A percentile compares a stretch with the other conserved stretches of the same genome.
Conservation (phyloP, 345 rosid species). For the Camelina neglecta region DNA sequence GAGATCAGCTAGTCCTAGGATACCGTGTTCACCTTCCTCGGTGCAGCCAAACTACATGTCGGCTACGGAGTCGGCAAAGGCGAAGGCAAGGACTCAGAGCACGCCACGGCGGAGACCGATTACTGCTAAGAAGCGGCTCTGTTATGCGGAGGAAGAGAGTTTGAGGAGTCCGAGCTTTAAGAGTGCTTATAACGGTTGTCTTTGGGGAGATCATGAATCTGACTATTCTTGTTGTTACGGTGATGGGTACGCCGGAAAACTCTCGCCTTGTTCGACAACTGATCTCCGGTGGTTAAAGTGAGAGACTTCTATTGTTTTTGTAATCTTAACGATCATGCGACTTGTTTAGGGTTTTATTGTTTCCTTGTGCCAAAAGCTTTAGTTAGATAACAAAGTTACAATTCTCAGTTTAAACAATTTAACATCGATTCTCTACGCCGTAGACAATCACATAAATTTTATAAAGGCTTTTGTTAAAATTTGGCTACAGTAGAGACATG, state of each 20-base stretch:
- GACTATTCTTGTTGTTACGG: conserved; percentile 52
- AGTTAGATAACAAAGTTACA: not conserved
- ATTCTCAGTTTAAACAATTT: conserved; percentile 11
- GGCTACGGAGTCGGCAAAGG: conserved; percentile 84
- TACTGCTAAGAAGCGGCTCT: conserved; percentile 68
- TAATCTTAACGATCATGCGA: not conserved
- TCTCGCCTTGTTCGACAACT: conserved; percentile 73
- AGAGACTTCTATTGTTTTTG: conserved; percentile 2
- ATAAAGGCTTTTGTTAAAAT: not conserved
- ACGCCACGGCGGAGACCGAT: conserved; percentile 69
- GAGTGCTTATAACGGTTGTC: conserved; percentile 59
- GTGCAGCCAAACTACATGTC: conserved; percentile 85
- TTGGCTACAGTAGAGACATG: conserved; percentile 39
- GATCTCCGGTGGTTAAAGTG: conserved; percentile 68
- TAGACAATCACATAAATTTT: not conserved
- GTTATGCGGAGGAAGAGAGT: conserved; percentile 56
- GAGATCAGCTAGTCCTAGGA: conserved; percentile 73
- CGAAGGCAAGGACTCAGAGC: conserved; percentile 77
- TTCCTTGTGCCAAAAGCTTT: conserved; percentile 10
- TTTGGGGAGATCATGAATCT: conserved; percentile 54
- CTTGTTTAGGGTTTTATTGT: not conserved
- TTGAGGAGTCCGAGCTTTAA: conserved; percentile 76
- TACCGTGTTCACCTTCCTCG: conserved; percentile 54
- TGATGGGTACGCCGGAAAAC: conserved; percentile 61
- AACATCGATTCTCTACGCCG: not conserved